Base-by-base conservation (phyloP, 257 asterid genomes). In the Nicotiana tabacum region DNA sequence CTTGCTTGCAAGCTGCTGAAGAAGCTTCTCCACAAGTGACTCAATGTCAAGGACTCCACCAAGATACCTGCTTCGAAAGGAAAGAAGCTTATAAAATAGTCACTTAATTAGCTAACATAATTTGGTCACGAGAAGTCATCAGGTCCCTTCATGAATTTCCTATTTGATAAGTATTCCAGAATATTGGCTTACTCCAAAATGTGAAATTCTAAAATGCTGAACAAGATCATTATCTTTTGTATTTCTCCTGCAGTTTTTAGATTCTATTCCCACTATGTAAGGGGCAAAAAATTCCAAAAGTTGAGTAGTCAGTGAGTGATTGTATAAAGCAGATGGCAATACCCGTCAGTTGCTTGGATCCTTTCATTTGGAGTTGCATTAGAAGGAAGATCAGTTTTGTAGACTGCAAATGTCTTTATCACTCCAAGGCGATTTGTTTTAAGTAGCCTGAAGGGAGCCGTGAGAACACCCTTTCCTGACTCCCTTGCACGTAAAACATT, bases 21-120 rank as follows among this genome's bases (percentile, higher is more conserved):
- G 99, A 77, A 96, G 89, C 89, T 96, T 96, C 90, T 96, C 99
- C 27, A 96, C 98, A 43, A 96, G 97, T 48, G 99, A 96, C 87
- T 96, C 99, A 67, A 94, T 88, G 83, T 96, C 99, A 80, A 96
- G 95, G 72, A 96, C 93, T 80, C 98, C 99, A n/a, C 99, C 99
- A 69, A 96, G 96, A 85, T 96, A 96, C 94, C 99, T 96, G 91
- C 79, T 84, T 69, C 18, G 35, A 39, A 80, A 46, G 86, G 66
- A 65, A 29, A n/a, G 65, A 83, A 83, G 82, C 35, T 18, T 77
- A 43, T 70, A 77, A 55, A 33, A 18, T 12, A 66, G 11, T 11
- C 11, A 33, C 58, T 68, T 33, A 37, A 74, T 77, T 81, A 55
- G 77, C 17, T 29, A 4, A 43, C 66, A 66, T 24, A 74, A 35